A percentile compares a stretch with the other conserved stretches of the same genome.
These are phyloP conservation scores for Phytophthora nicotianae DNA, from an alignment of 352 stramenopile species.

Conservation along the genomic window DNA sequence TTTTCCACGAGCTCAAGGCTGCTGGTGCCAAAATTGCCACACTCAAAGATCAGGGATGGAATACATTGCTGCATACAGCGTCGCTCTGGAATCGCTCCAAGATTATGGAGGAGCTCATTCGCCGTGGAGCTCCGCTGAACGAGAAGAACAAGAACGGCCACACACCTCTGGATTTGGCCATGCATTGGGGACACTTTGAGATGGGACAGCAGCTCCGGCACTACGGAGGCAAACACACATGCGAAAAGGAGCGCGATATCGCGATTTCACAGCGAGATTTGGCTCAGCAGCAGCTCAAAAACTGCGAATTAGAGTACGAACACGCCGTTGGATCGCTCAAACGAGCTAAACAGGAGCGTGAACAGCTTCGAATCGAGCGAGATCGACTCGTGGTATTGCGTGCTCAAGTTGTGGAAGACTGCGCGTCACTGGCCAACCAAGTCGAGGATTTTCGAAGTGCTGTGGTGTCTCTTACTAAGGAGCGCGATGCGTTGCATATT, in stretches of 20 bases:
- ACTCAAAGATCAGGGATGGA: constrained; percentile 46
- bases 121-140: constrained; percentile 47
- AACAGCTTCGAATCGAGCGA: constrained; percentile 56
- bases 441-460: constrained; percentile 20
- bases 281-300: constrained; percentile 40
- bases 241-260: constrained; percentile 60
- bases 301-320: constrained; percentile 42
- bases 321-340: constrained; percentile 41
- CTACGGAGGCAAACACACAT: constrained; percentile 64
- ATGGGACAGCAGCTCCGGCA: constrained; percentile 59
- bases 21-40: constrained; percentile 23
- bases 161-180: constrained; percentile 58
- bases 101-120: constrained; percentile 58
- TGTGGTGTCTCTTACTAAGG: constrained; percentile 14
- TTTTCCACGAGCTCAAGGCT: constrained; percentile 44
- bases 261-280: constrained; percentile 60
- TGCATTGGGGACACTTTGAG: constrained; percentile 63
- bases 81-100: constrained; percentile 59
- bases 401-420: constrained; percentile 23
- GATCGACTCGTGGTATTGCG: constrained; percentile 42
- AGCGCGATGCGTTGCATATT: constrained; percentile 37
- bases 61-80: constrained; percentile 54
- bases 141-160: constrained; percentile 54
- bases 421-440: constrained; percentile 17
- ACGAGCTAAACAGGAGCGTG: constrained; percentile 48